Conservation (phyloP, 2,329 filamentous ascomycete genomes). For the Sphaerulina vaccinii region DNA sequence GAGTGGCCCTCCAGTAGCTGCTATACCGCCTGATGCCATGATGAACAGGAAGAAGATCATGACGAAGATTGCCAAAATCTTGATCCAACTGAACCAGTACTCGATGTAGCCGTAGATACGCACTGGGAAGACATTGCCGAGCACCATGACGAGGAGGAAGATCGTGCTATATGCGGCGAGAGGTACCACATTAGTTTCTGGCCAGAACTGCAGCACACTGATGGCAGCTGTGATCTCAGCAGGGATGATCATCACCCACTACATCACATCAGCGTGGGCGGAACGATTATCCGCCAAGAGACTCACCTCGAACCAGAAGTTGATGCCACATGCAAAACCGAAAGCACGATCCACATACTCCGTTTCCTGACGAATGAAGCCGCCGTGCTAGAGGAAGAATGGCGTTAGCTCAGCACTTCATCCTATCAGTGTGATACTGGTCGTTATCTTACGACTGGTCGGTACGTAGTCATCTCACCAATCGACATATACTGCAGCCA, state of each 20-base stretch:
- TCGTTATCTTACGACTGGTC: not conserved
- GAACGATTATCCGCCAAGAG: no score
- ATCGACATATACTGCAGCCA: constrained; percentile 38
- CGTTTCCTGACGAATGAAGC: constrained; percentile 37
- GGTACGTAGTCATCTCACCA: constrained; percentile 29
- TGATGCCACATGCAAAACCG: constrained; percentile 38
- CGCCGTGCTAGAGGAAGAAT: constrained; percentile 29
- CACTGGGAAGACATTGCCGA: constrained; percentile 32
- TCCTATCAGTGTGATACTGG: no score
- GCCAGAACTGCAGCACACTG: constrained; percentile 38
- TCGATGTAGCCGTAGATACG: constrained; percentile 36
- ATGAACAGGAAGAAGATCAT: constrained; percentile 41
- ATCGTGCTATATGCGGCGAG: constrained; percentile 39
- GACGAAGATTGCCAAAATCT: constrained; percentile 34
- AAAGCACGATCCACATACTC: constrained; percentile 39
- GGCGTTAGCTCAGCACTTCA: not conserved
- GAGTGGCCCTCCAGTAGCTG: constrained; percentile 37
- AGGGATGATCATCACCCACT: constrained; percentile 38
- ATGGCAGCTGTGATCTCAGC: constrained; percentile 40
- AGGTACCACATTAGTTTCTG: constrained; percentile 30
- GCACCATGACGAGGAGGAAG: constrained; percentile 33
- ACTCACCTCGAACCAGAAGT: constrained; percentile 26
- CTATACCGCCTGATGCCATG: constrained; percentile 39
- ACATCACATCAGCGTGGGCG: no score
- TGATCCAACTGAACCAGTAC: constrained; percentile 37